phyloP scores from a whole-genome alignment of 106 monocot genomes.

The Triglochin maritima region DNA sequence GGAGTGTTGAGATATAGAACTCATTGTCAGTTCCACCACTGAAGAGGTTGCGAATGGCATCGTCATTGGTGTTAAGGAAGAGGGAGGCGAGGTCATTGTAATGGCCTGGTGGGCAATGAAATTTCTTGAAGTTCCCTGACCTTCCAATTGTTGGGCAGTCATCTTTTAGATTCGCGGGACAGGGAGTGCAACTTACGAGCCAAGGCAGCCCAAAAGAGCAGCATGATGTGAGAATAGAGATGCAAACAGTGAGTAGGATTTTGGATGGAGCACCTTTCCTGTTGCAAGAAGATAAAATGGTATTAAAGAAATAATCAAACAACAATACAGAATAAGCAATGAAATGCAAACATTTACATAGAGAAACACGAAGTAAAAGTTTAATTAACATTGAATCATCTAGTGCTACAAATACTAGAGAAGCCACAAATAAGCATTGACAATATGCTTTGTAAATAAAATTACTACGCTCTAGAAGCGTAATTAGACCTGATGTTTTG shows the following conservation, averaged over 20 bases:
- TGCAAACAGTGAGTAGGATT: slow-evolving; percentile 39
- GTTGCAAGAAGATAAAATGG: neutral
- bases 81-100: slow-evolving; percentile 58
- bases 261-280: slow-evolving; percentile 55
- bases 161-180: slow-evolving; percentile 19
- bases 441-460: too few relatives aligned
- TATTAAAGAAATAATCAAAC: too few relatives aligned
- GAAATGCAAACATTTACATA: neutral
- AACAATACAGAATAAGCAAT: too few relatives aligned
- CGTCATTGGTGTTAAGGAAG: slow-evolving; percentile 48
- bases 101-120: slow-evolving; percentile 46
- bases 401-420: too few relatives aligned
- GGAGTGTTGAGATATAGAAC: slow-evolving; percentile 30
- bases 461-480: too few relatives aligned
- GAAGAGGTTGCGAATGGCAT: slow-evolving; percentile 54
- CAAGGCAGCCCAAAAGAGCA: slow-evolving; percentile 53
- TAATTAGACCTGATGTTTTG: too few relatives aligned
- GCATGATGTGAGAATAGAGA: slow-evolving; percentile 49
- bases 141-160: slow-evolving; percentile 42
- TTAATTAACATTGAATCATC: too few relatives aligned
- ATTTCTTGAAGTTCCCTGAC: slow-evolving; percentile 48
- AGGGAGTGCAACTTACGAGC: slow-evolving; percentile 42
- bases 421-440: too few relatives aligned
- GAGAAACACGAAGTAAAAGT: neutral
- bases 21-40: slow-evolving; percentile 26